Base-by-base conservation (phyloP, 805 yeast genomes). In the Candida gorgasii region DNA sequence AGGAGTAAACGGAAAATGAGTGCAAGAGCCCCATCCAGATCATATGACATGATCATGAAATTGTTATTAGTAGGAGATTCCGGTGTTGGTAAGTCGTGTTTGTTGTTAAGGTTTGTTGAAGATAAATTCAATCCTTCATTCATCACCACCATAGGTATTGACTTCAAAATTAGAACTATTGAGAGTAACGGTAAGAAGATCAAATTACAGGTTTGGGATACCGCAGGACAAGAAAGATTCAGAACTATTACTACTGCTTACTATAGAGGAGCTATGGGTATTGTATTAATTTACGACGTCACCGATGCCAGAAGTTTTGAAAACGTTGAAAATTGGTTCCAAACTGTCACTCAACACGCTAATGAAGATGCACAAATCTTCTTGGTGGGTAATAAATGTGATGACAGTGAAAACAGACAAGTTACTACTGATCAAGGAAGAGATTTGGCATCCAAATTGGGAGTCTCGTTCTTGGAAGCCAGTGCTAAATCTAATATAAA, bases 131-230 rank as follows among this genome's bases (percentile, higher is more conserved):
- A 92, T 57, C 97, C 98, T 4, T 82, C 93, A 15, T 93, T 92
- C 67, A 93, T 93, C 69, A 89, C 98, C 46, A 93, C 99, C 36
- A 93, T 93, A 58, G 99, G 99, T 42, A 93, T 93, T 57, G 99
- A 93, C 66, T 93, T 93, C 78, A 93, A 93, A 73, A 92, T 93
- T 63, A 85, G 97, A 69, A 90, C 97, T 20, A 87, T 90, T 53
- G 97, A 92, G 55, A 78, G 90, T 51, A 92, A 92, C 50, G 97
- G 96, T 41, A 86, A 87, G 67, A 85, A 85, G 51, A 86, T 93
- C 67, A 93, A 93, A 70, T 78, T 92, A 61, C 99, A 93, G 66
- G 86, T 92, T 33, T 86, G 97, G 97, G 97, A 89, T 63, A 89
- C 97, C 30, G 97, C 97, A 1, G 97, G 97, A n/a, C 97, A 89